Evolutionary conservation across 2,329 filamentous ascomycete genomes (phyloP).

Genomic region (Venturia nashicola): DNA sequence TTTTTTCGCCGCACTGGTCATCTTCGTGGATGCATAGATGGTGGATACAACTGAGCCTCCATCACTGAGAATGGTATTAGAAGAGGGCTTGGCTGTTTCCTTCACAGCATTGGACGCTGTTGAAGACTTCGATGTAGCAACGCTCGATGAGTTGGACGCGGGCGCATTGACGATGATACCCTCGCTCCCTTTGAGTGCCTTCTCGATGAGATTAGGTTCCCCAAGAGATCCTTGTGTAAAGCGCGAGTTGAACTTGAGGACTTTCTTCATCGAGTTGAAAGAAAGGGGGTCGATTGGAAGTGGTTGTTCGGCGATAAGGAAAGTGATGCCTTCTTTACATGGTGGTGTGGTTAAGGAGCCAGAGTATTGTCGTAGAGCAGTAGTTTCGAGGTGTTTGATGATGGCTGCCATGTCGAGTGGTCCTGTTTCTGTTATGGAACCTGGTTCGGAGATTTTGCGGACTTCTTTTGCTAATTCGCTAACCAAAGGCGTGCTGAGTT

Average conservation of each 20-base stretch:
- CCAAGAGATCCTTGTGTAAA: constrained; percentile 41
- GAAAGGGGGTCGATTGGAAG: constrained; percentile 36
- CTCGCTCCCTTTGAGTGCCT: neutral
- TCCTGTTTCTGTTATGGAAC: constrained; percentile 24
- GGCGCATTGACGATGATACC: neutral
- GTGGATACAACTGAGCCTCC: neutral
- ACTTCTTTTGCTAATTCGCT: constrained; percentile 23
- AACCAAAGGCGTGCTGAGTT: constrained; percentile 18
- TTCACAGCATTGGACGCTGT: neutral
- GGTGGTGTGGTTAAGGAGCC: constrained; percentile 53
- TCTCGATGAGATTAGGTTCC: constrained; percentile 30
- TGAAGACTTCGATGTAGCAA: neutral
- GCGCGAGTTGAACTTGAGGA: constrained; percentile 45
- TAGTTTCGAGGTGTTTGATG: constrained; percentile 23
- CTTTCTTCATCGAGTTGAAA: constrained; percentile 38
- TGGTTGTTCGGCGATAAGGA: constrained; percentile 38
- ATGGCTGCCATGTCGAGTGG: constrained; percentile 33
- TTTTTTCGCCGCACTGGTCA: neutral
- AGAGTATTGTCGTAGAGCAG: constrained; percentile 37
- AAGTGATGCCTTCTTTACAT: constrained; percentile 44
- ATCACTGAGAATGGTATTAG: neutral
- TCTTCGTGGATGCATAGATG: neutral
- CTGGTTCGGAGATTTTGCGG: constrained; percentile 27
- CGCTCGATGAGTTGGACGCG: neutral
- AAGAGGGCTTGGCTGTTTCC: neutral